A percentile compares a stretch with the other conserved stretches of the same genome.
phyloP scores from a whole-genome alignment of 1,284 basidiomycete species.

The Pyrrhoderma lamaoense region DNA sequence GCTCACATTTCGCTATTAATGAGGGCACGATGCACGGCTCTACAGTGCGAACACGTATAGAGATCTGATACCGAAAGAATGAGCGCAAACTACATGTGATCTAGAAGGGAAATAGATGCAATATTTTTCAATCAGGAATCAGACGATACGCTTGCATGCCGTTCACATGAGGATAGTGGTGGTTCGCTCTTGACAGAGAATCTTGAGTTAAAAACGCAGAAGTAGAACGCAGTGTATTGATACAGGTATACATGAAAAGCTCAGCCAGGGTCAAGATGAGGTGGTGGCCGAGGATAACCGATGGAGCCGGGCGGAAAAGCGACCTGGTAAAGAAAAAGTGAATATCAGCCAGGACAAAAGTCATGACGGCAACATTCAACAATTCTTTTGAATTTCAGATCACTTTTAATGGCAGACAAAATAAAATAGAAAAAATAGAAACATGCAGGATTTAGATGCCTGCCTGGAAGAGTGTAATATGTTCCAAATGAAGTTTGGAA shows the following conservation, averaged over 20 bases:
- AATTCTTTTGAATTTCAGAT: too few species aligned
- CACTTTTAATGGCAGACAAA: too few species aligned
- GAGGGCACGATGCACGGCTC: neutral
- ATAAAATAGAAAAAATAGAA: neutral
- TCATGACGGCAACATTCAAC: too few species aligned
- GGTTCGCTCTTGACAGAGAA: constrained; percentile 12
- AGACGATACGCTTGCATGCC: constrained; percentile 1
- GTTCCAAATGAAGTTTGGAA: neutral
- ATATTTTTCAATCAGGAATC: constrained; percentile 8
- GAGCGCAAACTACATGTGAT: constrained; percentile 15
- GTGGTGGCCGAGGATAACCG: neutral
- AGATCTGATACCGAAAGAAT: constrained; percentile 14
- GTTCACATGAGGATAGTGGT: constrained; percentile 12
- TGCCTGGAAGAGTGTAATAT: neutral
- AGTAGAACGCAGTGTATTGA: neutral
- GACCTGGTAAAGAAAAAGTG: too few species aligned
- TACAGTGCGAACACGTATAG: neutral
- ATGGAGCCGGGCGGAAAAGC: constrained; percentile 2
- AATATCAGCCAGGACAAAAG: too few species aligned
- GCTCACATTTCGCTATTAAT: neutral
- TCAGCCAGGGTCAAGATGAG: constrained; percentile 3
- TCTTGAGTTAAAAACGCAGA: constrained; percentile 2
- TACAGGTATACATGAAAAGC: neutral
- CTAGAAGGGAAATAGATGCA: neutral
- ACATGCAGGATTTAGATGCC: neutral